Evolutionary conservation across 305 asterid species (phyloP).

Genomic region (Stenogyne calaminthoides): DNA sequence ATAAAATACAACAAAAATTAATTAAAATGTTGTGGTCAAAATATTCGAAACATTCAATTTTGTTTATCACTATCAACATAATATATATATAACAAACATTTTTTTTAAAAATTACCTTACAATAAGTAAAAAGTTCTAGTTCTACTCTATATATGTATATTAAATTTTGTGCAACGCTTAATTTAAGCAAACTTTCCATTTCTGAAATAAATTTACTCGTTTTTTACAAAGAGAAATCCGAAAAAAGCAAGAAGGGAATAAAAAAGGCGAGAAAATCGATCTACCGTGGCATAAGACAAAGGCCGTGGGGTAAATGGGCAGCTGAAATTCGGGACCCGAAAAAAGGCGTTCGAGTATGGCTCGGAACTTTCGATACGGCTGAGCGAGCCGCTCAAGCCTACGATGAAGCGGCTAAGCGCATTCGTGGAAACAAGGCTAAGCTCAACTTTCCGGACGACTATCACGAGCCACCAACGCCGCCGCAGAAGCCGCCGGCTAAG

Average conservation of each 20-base stretch:
- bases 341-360: slow-evolving; percentile 74
- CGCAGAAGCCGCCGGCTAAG: slow-evolving; percentile 24
- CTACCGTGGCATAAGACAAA: slow-evolving; percentile 81
- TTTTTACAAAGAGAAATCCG: slow-evolving; percentile 29
- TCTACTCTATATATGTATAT: too few species aligned
- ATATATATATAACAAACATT: too few species aligned
- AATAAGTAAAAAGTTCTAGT: too few species aligned
- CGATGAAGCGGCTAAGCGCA: slow-evolving; percentile 73
- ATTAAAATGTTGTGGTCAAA: too few species aligned
- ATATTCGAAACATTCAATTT: neutral
- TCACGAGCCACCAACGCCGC: slow-evolving; percentile 22
- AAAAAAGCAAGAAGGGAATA: slow-evolving; percentile 33
- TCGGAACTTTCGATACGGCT: slow-evolving; percentile 70
- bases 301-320: slow-evolving; percentile 98
- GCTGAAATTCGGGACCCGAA: slow-evolving; percentile 90
- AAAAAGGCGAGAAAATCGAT: slow-evolving; percentile 57
- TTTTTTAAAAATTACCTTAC: too few species aligned
- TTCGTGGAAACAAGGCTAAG: slow-evolving; percentile 79
- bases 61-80: neutral
- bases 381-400: slow-evolving; percentile 83
- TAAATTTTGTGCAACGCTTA: too few species aligned
- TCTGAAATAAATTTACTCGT: neutral
- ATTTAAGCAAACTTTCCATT: neutral
- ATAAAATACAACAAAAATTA: neutral
- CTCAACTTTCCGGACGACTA: slow-evolving; percentile 58